Evolutionary conservation across 2,329 filamentous ascomycete species (phyloP).

Genomic region (Alternaria novae-zelandiae): DNA sequence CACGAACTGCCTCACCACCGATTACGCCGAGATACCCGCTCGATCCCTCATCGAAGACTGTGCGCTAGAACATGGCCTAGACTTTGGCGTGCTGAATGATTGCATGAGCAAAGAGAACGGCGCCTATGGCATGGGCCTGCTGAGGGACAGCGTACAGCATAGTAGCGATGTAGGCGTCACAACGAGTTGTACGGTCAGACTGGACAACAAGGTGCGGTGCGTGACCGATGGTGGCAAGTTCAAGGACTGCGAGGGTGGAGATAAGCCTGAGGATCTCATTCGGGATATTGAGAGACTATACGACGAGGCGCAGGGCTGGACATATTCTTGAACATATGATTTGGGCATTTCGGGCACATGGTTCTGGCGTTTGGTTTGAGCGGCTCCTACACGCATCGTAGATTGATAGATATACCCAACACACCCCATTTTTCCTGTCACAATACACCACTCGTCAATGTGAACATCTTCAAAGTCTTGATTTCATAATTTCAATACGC

Average conservation of each 20-base stretch:
- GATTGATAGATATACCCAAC: constrained; percentile 11
- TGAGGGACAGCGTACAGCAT: constrained; percentile 71
- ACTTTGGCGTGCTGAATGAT: constrained; percentile 79
- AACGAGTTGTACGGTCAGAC: constrained; percentile 60
- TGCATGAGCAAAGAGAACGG: constrained; percentile 82
- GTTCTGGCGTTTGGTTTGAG: neutral
- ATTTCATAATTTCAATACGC: constrained; percentile 15
- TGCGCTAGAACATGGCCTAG: constrained; percentile 87
- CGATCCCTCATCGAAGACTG: constrained; percentile 83
- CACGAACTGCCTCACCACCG: constrained; percentile 82
- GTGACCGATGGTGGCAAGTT: constrained; percentile 80
- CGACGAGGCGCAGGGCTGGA: constrained; percentile 38
- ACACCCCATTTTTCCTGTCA: neutral
- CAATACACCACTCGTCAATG: neutral
- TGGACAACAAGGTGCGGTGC: constrained; percentile 83
- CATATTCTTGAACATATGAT: constrained; percentile 16
- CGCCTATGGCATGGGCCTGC: constrained; percentile 69
- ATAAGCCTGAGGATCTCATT: constrained; percentile 74
- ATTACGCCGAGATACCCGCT: constrained; percentile 79
- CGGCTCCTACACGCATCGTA: neutral
- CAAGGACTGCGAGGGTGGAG: constrained; percentile 76
- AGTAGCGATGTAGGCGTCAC: constrained; percentile 58
- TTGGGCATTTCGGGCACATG: neutral
- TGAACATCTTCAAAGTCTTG: neutral
- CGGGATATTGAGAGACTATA: constrained; percentile 77